A percentile compares a stretch with the other conserved stretches of the same genome.
These are phyloP conservation scores for Aspergillus hortae DNA, from an alignment of 2,329 filamentous ascomycete species.

Conservation along the genomic window DNA sequence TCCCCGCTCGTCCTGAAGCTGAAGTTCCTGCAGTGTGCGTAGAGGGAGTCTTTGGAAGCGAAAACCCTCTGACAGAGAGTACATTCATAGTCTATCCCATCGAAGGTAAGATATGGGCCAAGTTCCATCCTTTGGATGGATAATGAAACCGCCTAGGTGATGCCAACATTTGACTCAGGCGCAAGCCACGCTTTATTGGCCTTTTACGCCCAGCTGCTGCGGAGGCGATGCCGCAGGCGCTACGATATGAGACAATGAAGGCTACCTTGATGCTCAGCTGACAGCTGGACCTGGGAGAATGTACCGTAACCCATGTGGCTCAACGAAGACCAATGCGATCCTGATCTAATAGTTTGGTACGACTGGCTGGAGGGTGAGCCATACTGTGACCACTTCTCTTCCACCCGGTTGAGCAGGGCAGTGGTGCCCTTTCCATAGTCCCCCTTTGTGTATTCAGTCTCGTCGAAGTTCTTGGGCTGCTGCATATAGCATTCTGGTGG, in stretches of 20 bases:
- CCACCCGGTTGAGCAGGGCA: conserved; percentile 13
- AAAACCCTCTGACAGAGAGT: conserved; percentile 10
- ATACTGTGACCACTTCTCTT: conserved; percentile 13
- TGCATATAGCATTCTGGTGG: conserved; percentile 16
- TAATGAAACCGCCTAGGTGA: not conserved
- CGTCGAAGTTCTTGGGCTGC: conserved; percentile 14
- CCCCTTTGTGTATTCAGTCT: conserved; percentile 15
- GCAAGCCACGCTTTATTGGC: conserved; percentile 1
- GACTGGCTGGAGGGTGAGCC: conserved; percentile 1
- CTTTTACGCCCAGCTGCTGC: not conserved
- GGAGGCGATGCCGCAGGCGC: not conserved
- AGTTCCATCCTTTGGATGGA: conserved; percentile 11
- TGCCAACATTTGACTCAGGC: not conserved
- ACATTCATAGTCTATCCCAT: conserved; percentile 10
- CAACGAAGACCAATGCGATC: too few relatives aligned
- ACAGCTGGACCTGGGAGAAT: not conserved
- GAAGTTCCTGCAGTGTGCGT: conserved; percentile 11
- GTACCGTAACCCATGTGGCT: not conserved
- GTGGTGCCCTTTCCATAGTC: conserved; percentile 17
- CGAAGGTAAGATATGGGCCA: conserved; percentile 9
- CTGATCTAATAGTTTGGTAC: too few relatives aligned
- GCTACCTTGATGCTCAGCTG: not conserved
- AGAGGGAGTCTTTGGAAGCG: conserved; percentile 5
- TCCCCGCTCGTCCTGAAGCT: too few relatives aligned
- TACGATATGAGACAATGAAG: not conserved